Conservation (phyloP, 139 green algal genomes). For the Diplosphaera chodatii region DNA sequence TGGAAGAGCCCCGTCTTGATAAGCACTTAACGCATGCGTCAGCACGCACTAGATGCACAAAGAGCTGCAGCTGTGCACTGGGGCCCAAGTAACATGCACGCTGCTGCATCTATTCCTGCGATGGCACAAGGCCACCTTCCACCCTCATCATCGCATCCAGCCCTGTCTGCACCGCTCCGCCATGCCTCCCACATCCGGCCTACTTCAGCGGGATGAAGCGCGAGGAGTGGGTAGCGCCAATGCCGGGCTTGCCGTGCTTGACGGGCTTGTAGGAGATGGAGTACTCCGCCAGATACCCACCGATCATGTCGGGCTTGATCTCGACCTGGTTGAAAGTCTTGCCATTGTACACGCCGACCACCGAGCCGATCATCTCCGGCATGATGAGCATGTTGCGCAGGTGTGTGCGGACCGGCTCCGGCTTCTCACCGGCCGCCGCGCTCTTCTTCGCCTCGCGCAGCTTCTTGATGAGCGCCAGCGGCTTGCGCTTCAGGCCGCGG, state of each 20-base stretch:
- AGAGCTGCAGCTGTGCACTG: no score
- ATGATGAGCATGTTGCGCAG: conserved; percentile 99
- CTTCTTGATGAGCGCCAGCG: conserved; percentile 94
- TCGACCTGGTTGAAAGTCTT: conserved; percentile 99
- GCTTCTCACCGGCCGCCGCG: conserved; percentile 79
- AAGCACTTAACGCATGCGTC: no score
- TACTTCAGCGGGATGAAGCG: conserved; percentile 99
- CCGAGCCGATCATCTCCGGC: conserved; percentile 97
- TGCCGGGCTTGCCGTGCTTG: conserved; percentile 94
- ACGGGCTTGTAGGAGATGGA: conserved; percentile 99
- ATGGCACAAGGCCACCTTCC: no score
- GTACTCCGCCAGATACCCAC: conserved; percentile 98
- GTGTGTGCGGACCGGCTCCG: conserved; percentile 95
- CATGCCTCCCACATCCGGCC: no score
- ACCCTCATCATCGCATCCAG: no score
- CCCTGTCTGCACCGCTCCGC: no score
- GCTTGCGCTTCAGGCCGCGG: conserved; percentile 95
- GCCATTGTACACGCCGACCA: conserved; percentile 99
- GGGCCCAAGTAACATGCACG: no score
- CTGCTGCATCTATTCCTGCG: no score
- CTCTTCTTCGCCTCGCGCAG: conserved; percentile 87
- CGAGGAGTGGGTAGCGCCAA: conserved; percentile 90
- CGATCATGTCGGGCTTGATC: conserved; percentile 96
- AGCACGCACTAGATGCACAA: no score
- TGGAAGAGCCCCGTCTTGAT: no score